These are phyloP conservation scores for Leptographium flavum DNA, from an alignment of 2,329 filamentous ascomycete genomes.

Conservation along the genomic window DNA sequence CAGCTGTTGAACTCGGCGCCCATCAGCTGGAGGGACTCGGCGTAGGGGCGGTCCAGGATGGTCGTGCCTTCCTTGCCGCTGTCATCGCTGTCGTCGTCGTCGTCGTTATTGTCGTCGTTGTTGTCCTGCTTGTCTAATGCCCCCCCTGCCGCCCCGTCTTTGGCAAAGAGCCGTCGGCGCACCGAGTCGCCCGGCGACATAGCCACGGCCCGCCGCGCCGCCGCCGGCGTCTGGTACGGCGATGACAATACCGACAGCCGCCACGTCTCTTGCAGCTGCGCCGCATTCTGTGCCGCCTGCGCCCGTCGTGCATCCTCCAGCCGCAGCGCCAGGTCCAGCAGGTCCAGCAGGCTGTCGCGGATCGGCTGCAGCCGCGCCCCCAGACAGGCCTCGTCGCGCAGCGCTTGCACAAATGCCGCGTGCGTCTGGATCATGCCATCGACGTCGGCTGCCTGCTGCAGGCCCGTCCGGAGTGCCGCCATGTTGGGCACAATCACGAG, in stretches of 20 bases:
- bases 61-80: background rate
- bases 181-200: conserved; percentile 10
- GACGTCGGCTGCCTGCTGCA: conserved; percentile 54
- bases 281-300: conserved; percentile 22
- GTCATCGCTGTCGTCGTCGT: conserved; percentile 14
- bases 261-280: conserved; percentile 24
- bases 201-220: conserved; percentile 9
- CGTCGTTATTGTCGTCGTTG: conserved; percentile 1
- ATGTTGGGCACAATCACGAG: conserved; percentile 53
- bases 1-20: conserved; percentile 49
- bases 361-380: conserved; percentile 56
- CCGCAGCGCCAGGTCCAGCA: conserved; percentile 60
- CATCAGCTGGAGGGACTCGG: conserved; percentile 39
- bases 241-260: conserved; percentile 22
- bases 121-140: too few species aligned
- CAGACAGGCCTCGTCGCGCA: conserved; percentile 57
- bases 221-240: conserved; percentile 10
- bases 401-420: conserved; percentile 41
- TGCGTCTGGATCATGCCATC: conserved; percentile 70
- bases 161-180: conserved; percentile 3
- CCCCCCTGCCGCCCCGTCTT: background rate
- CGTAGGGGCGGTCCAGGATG: conserved; percentile 25
- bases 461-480: conserved; percentile 36
- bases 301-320: conserved; percentile 46
- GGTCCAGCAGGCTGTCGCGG: conserved; percentile 54